Evolutionary conservation across 495 filamentous ascomycete genomes (phyloP).

Genomic region (Aspergillus coremiiformis): DNA sequence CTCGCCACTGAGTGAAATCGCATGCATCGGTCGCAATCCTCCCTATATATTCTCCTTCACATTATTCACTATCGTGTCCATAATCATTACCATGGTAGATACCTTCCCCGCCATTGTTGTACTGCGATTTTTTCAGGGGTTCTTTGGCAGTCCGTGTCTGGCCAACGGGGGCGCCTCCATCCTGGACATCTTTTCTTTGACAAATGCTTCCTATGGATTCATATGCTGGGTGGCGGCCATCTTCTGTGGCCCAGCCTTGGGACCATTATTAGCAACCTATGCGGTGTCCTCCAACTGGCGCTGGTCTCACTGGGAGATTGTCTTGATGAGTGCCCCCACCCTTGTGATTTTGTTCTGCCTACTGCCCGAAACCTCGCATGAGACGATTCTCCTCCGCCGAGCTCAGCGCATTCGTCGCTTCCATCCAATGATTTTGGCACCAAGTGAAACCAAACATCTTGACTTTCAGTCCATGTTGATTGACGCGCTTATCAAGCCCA

Average conservation of each 20-base stretch:
- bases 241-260: conserved; percentile 34
- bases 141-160: conserved; percentile 42
- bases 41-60: conserved; percentile 37
- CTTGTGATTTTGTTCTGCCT: conserved; percentile 43
- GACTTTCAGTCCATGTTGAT: conserved; percentile 17
- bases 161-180: conserved; percentile 49
- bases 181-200: conserved; percentile 37
- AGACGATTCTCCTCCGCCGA: conserved; percentile 48
- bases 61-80: conserved; percentile 37
- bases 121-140: conserved; percentile 42
- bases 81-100: conserved; percentile 21
- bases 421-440: too few species aligned
- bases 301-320: conserved; percentile 37
- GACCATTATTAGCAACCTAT: conserved; percentile 33
- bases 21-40: conserved; percentile 37
- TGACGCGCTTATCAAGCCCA: conserved; percentile 1
- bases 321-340: conserved; percentile 37
- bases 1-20: conserved; percentile 40
- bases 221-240: conserved; percentile 27
- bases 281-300: conserved; percentile 26
- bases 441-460: too few species aligned
- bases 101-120: conserved; percentile 36
- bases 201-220: conserved; percentile 25
- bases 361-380: conserved; percentile 49
- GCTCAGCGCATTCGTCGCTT: conserved; percentile 39